These are phyloP conservation scores for Zalaria obscura DNA, from an alignment of 2,329 filamentous ascomycete genomes.

Conservation along the genomic window DNA sequence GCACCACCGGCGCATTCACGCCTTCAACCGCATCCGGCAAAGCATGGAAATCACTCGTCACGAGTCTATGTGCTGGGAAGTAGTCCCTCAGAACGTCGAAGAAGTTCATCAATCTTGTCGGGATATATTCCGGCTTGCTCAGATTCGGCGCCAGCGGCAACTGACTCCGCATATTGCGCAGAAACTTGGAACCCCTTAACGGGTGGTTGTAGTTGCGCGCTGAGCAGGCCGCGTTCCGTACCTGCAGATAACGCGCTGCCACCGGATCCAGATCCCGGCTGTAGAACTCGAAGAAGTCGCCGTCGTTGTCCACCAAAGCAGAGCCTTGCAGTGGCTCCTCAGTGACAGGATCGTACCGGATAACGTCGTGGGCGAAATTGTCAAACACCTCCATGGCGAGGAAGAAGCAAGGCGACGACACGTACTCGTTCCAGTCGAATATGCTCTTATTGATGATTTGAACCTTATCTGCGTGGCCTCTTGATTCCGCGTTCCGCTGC, in stretches of 20 bases:
- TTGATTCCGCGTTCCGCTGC: conserved; percentile 47
- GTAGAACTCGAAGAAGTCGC: conserved; percentile 95
- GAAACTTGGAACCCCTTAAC: conserved; percentile 34
- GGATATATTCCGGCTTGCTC: conserved; percentile 79
- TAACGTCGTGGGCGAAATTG: conserved; percentile 89
- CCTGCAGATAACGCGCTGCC: conserved; percentile 65
- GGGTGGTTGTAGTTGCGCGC: conserved; percentile 49
- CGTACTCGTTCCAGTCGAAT: conserved; percentile 81
- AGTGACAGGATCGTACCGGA: conserved; percentile 77
- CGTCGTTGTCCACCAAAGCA: conserved; percentile 69
- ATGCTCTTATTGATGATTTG: conserved; percentile 91
- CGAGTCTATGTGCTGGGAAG: conserved; percentile 78
- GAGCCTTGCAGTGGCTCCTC: conserved; percentile 75
- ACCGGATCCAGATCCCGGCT: conserved; percentile 65
- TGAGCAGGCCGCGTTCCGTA: conserved; percentile 59
- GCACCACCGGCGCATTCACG: conserved; percentile 86
- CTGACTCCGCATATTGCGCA: conserved; percentile 47
- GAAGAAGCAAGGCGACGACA: conserved; percentile 94
- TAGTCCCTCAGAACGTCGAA: conserved; percentile 79
- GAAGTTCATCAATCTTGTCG: conserved; percentile 90
- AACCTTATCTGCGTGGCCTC: conserved; percentile 71
- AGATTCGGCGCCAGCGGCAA: conserved; percentile 64
- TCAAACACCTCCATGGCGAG: conserved; percentile 96
- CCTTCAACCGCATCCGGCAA: conserved; percentile 73
- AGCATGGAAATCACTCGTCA: conserved; percentile 81